A percentile compares a stretch with the other conserved stretches of the same genome.
These are phyloP conservation scores for Echites panduratus DNA, from an alignment of 257 asterid genomes.

Conservation along the genomic window DNA sequence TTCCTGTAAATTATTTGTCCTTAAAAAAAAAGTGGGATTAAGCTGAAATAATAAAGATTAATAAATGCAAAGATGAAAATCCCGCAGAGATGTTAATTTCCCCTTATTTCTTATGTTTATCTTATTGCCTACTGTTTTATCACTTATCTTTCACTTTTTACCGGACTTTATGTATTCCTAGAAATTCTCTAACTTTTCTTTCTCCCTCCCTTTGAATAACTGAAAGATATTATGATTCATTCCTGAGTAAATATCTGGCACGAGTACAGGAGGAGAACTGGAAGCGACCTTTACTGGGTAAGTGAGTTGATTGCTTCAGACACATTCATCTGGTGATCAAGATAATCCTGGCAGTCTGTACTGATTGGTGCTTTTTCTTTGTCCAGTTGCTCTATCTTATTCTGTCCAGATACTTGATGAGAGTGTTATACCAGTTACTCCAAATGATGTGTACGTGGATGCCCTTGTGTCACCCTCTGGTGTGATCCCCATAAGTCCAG, in stretches of 20 bases:
- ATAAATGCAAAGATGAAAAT: background rate
- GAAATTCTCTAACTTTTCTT: background rate
- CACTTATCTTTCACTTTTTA: background rate
- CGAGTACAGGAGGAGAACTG: constrained; percentile 62
- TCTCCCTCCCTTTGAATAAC: constrained; percentile 18
- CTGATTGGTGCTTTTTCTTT: constrained; percentile 9
- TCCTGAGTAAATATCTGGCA: constrained; percentile 61
- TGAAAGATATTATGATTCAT: constrained; percentile 60
- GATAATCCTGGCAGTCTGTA: background rate
- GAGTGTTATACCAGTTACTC: constrained; percentile 68
- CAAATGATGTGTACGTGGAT: constrained; percentile 63
- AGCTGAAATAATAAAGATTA: background rate
- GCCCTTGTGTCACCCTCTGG: constrained; percentile 77
- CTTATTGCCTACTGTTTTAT: background rate
- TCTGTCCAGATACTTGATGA: constrained; percentile 75
- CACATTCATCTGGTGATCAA: too few species aligned
- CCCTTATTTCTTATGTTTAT: background rate
- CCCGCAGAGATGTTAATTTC: background rate
- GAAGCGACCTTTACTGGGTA: constrained; percentile 79
- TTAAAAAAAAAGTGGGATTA: background rate
- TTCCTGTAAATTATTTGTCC: background rate
- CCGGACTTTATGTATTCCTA: too few species aligned
- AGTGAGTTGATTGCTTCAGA: constrained; percentile 9
- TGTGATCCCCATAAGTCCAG: constrained; percentile 56
- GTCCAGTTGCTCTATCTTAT: constrained; percentile 73